Evolutionary conservation across 2,329 filamentous ascomycete genomes (phyloP).

Genomic region (Hortaea werneckii): DNA sequence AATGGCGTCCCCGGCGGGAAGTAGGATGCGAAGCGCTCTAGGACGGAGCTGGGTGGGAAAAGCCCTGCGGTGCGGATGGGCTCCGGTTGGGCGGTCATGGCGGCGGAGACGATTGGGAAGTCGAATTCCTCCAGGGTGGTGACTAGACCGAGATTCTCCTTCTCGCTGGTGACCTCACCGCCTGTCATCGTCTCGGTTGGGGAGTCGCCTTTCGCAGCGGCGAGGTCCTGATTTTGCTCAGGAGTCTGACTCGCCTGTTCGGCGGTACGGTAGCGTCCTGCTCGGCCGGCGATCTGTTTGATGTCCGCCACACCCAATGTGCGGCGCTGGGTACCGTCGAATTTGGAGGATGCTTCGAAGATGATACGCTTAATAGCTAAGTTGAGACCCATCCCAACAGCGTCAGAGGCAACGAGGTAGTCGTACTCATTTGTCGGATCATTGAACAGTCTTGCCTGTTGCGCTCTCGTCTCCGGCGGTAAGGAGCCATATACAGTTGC

Average conservation of each 20-base stretch:
- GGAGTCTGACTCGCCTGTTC: constrained; percentile 33
- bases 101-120: constrained; percentile 49
- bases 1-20: constrained; percentile 75
- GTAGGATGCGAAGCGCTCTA: constrained; percentile 69
- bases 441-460: constrained; percentile 89
- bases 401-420: constrained; percentile 84
- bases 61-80: constrained; percentile 64
- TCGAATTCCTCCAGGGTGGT: constrained; percentile 68
- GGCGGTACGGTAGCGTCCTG: constrained; percentile 74
- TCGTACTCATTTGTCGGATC: constrained; percentile 94
- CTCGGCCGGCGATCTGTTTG: constrained; percentile 90
- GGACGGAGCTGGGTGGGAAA: constrained; percentile 56
- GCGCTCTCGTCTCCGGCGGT: constrained; percentile 82
- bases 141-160: constrained; percentile 52
- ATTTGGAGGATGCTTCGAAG: constrained; percentile 70
- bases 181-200: neutral
- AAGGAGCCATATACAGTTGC: constrained; percentile 89
- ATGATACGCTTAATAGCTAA: constrained; percentile 80
- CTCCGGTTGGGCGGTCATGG: constrained; percentile 54
- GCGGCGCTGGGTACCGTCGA: constrained; percentile 48
- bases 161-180: neutral
- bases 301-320: constrained; percentile 63
- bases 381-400: constrained; percentile 95
- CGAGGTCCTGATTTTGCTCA: constrained; percentile 3
- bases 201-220: constrained; percentile 4